Base-by-base conservation (phyloP, 805 yeast species). In the Vanderwaltozyma verrucispora region DNA sequence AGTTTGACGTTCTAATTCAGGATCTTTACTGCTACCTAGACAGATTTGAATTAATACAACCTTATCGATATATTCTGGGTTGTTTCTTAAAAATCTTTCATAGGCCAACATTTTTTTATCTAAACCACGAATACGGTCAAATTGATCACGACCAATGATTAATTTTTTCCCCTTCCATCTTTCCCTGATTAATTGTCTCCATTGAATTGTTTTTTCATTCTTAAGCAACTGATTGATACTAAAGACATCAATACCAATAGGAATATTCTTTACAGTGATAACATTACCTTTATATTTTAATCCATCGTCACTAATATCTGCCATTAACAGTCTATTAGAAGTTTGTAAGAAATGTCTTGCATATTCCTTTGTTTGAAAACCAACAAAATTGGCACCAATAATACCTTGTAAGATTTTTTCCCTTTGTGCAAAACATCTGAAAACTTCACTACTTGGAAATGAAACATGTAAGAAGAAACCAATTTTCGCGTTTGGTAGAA, bases 401-500 rank as follows among this genome's bases (percentile, higher is more conserved):
- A 89, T 69, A 16, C 98, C 98, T 42, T 72, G 69, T 13, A 92
- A 64, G 12, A 92, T 68, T 11, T 72, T 72, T 35, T 75, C 77
- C 50, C 98, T 71, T 50, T 86, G 92, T 1, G 97, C 95, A 43
- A 89, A 72, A 51, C 96, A 88, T 46, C 97, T 71, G 62, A 88
- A 92, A 3, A 89, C 95, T 58, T 89, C 98, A 40, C 89, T 77
- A 3, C 95, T 83, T 8, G 98, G 98, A 65, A 89, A 89, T 1
- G 97, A 82, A 12, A 89, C 84, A 53, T 92, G 98, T 40, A 92
- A 65, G 60, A 87, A 92, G 49, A 88, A 82, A 0, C 96, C 96
- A 48, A 92, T 87, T 44, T 80, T 76, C 2, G 95, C 96, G 40
- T 75, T 58, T 4, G 96, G 96, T 17, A 87, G 56, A 45, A 69